phyloP scores from a whole-genome alignment of 148 eudicot genomes.

The Dysphania ambrosioides region DNA sequence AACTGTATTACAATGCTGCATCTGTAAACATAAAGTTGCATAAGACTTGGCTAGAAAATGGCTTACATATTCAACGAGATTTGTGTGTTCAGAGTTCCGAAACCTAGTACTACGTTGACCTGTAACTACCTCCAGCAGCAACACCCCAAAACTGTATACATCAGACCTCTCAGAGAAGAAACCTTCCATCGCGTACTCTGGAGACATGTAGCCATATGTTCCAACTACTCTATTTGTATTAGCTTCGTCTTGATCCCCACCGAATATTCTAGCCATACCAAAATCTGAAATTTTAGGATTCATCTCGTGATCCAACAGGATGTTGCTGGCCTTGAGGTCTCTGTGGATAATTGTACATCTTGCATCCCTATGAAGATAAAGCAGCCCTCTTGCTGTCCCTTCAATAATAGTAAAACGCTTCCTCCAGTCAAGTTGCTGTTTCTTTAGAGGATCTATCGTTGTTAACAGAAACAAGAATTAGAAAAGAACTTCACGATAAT shows the following conservation, averaged over 20 bases:
- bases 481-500: not conserved
- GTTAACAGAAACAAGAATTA: not conserved
- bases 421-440: conserved; percentile 35
- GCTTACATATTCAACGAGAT: conserved; percentile 63
- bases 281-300: conserved; percentile 54
- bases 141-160: conserved; percentile 71
- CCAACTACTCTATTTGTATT: conserved; percentile 49
- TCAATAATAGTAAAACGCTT: conserved; percentile 42
- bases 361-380: conserved; percentile 53
- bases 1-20: no score
- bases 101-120: conserved; percentile 53
- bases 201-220: conserved; percentile 77
- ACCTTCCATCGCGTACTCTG: conserved; percentile 83
- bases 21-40: no score
- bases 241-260: conserved; percentile 36
- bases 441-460: conserved; percentile 27
- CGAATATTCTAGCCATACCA: conserved; percentile 54
- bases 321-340: conserved; percentile 49
- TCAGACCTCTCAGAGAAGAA: conserved; percentile 70
- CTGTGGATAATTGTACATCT: conserved; percentile 43
- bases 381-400: conserved; percentile 51
- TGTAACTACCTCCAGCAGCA: conserved; percentile 58
- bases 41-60: not conserved
- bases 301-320: conserved; percentile 43
- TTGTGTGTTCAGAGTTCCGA: conserved; percentile 42